These are phyloP conservation scores for Chenopodium quinoa DNA, from an alignment of 148 eudicot genomes.

Conservation along the genomic window DNA sequence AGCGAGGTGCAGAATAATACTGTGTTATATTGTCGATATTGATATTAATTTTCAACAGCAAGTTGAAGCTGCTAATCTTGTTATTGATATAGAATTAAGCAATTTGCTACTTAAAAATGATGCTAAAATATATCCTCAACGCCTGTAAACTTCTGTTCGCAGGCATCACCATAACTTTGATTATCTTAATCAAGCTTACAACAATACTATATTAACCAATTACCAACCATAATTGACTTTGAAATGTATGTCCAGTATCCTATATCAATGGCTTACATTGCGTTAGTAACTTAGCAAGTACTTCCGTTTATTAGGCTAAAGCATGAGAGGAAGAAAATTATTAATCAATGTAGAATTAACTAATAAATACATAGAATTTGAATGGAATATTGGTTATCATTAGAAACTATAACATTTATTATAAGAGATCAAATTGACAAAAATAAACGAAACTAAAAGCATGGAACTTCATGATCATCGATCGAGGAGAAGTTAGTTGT, in stretches of 20 bases:
- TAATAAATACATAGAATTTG: too few relatives aligned
- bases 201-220: too few relatives aligned
- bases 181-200: neutral
- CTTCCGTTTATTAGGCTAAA: too few relatives aligned
- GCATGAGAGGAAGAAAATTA: too few relatives aligned
- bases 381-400: too few relatives aligned
- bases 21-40: too few relatives aligned
- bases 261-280: too few relatives aligned
- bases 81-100: neutral
- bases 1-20: neutral
- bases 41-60: neutral
- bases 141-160: neutral
- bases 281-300: too few relatives aligned
- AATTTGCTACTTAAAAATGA: neutral
- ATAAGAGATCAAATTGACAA: neutral
- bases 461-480: neutral
- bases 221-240: neutral
- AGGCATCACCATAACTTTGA: neutral
- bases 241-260: too few relatives aligned
- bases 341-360: too few relatives aligned
- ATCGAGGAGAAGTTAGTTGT: neutral
- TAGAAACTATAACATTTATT: too few relatives aligned
- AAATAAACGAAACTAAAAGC: neutral
- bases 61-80: neutral
- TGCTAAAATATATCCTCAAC: neutral